Evolutionary conservation across 768 basidiomycete species (phyloP).

Genomic region (Termitomyces titanicus): DNA sequence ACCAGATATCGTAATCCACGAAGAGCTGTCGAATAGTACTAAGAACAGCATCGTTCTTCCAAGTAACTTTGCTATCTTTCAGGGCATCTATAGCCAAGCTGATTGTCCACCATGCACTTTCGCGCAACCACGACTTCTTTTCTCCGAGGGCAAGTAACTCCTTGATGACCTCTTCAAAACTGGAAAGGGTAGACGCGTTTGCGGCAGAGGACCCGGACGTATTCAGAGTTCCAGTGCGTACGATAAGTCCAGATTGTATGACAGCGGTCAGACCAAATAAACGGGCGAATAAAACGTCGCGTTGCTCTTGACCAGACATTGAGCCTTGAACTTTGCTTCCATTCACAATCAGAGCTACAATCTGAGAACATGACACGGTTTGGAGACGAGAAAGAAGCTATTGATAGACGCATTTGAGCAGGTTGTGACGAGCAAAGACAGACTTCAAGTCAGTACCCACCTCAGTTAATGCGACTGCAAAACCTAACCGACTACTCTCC

Average conservation of each 20-base stretch:
- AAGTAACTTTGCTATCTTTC: constrained; percentile 53
- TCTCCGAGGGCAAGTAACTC: constrained; percentile 69
- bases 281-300: constrained; percentile 88
- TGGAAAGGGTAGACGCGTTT: constrained; percentile 50
- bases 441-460: constrained; percentile 37
- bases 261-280: constrained; percentile 87
- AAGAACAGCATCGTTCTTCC: constrained; percentile 66
- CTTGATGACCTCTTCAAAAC: constrained; percentile 55
- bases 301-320: constrained; percentile 88
- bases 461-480: constrained; percentile 94
- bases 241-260: constrained; percentile 80
- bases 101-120: constrained; percentile 88
- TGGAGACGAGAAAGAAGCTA: constrained; percentile 78
- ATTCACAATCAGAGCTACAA: constrained; percentile 71
- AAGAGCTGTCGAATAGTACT: constrained; percentile 50
- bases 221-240: constrained; percentile 53
- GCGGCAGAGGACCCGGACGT: constrained; percentile 51
- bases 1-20: constrained; percentile 60
- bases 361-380: constrained; percentile 74
- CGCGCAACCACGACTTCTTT: constrained; percentile 86
- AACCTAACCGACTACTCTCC: constrained; percentile 92
- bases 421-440: not conserved
- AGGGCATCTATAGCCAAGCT: constrained; percentile 60
- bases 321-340: constrained; percentile 68
- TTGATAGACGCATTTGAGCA: not conserved